Base-by-base conservation (phyloP, 352 stramenopile species). In the Lagenidium giganteum region DNA sequence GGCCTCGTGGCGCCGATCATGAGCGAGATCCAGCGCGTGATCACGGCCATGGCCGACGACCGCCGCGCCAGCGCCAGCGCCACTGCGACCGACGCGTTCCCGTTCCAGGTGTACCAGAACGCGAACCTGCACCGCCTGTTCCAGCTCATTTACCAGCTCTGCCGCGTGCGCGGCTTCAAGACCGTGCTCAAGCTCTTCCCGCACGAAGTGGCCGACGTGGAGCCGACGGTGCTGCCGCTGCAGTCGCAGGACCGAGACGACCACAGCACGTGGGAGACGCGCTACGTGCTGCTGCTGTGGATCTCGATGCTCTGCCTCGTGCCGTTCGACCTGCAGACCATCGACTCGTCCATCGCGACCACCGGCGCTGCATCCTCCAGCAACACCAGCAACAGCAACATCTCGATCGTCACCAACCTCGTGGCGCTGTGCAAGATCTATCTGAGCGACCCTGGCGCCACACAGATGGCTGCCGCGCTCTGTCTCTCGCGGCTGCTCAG, bases 301-400 rank as follows among this genome's bases (percentile, higher is more conserved):
- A 71, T 99, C 32, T 95, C 83, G 9, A 98, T 99, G 64, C 76
- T 99, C 29, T 97, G 90, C 51, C 77, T 99, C 21, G 92, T 99
- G 17, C 97, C 97, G 0, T 99, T 99, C 64, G 87, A 99, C 64
- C 85, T 99, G 38, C 64, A 81, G 37, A 95, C 88, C 2, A 97
- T 99, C 46, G 95, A 99, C 69, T 97, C 87, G 37, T 94, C 88
- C 1, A 54, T 41, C 17, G 27, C 45, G 23, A 47, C 51, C 26
- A 28, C 27, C 16, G 54, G 35, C 11, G n/a, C n/a, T n/a, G n/a
- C n/a, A n/a, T n/a, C n/a, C n/a, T n/a, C n/a, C n/a, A n/a, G n/a
- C n/a, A 50, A 42, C 26, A 60, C 44, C 25, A 40, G 21, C 8
- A 68, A 32, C 33, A 52, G 55, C 8, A 59, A 51, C 2, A 66